Base-by-base conservation (phyloP, 805 yeast genomes). In the Suhomyces tanzawaensis region DNA sequence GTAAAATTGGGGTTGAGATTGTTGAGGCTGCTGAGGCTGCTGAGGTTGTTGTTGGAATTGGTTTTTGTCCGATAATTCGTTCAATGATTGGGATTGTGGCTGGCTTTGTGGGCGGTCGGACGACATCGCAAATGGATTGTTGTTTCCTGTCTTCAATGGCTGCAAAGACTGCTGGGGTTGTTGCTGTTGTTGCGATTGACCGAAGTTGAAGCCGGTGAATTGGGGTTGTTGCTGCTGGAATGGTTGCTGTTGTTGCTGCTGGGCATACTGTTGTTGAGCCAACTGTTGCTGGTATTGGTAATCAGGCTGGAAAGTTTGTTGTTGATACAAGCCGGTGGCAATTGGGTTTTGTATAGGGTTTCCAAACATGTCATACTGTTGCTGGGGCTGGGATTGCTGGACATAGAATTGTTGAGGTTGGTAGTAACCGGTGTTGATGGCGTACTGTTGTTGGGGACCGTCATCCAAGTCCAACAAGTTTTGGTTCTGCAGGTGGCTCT, bases 51-150 rank as follows among this genome's bases (percentile, higher is more conserved):
- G 57, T 46, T 60, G 69, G 29, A 49, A 66, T 45, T 51, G 70
- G 22, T 50, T 48, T 46, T 57, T 60, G 40, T 54, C 57, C 37
- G 53, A 58, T 40, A 55, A 56, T 27, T 60, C 59, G 40, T 56
- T 54, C 41, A 61, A 52, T 16, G 62, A 47, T 14, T 42, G 49
- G 24, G 39, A 21, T 32, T 44, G 36, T 28, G 40, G 42, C 30
- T 53, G 60, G 23, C 57, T 51, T 26, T 45, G 40, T 18, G 47
- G 36, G 28, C 41, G 32, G 23, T 49, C 51, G 8, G 52, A 29
- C 25, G 38, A 49, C 45, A 75, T 49, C 1, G 91, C 86, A 58
- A 85, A 85, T 36, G 95, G 95, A 59, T 85, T 85, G 60, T 85
- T 84, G 15, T 85, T 71, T 3, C 89, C 89, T 0, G 90, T 81